These are phyloP conservation scores for Candida pseudoglaebosa DNA, from an alignment of 805 yeast species.

Conservation along the genomic window DNA sequence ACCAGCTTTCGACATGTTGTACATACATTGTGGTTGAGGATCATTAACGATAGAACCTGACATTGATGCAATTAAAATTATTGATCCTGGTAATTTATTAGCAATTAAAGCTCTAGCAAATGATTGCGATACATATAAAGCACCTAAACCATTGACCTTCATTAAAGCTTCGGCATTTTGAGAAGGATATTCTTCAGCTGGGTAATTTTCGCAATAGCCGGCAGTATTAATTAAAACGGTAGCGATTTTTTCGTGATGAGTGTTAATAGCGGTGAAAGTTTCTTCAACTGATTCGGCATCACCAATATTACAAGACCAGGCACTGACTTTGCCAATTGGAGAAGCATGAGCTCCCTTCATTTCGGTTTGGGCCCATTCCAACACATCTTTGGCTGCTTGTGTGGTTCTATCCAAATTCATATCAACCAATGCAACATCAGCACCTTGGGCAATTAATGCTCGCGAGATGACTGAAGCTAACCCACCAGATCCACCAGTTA, in stretches of 20 bases:
- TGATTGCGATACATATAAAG: conserved; percentile 69
- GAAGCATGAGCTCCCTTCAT: conserved; percentile 30
- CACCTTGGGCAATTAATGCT: conserved; percentile 72
- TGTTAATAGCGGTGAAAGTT: conserved; percentile 49
- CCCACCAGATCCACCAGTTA: conserved; percentile 85
- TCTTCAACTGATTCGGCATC: conserved; percentile 56
- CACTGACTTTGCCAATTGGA: conserved; percentile 44
- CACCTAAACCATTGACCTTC: conserved; percentile 71
- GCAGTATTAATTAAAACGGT: conserved; percentile 72
- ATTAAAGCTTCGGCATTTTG: conserved; percentile 62
- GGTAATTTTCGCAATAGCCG: conserved; percentile 79
- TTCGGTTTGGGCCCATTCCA: conserved; percentile 44
- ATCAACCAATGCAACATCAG: conserved; percentile 70
- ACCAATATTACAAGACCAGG: conserved; percentile 74
- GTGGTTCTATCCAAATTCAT: conserved; percentile 57
- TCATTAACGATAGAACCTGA: conserved; percentile 73
- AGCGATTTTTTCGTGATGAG: conserved; percentile 58
- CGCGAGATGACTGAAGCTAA: conserved; percentile 61
- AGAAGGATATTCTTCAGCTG: conserved; percentile 76
- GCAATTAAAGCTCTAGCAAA: conserved; percentile 65
- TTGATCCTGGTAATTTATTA: conserved; percentile 54
- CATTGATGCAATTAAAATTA: conserved; percentile 74
- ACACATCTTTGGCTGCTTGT: conserved; percentile 49
- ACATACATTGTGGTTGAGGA: conserved; percentile 77
- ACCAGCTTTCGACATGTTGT: conserved; percentile 85